Evolutionary conservation across 129 eudicot species (phyloP).

Genomic region (Flaveria linearis): DNA sequence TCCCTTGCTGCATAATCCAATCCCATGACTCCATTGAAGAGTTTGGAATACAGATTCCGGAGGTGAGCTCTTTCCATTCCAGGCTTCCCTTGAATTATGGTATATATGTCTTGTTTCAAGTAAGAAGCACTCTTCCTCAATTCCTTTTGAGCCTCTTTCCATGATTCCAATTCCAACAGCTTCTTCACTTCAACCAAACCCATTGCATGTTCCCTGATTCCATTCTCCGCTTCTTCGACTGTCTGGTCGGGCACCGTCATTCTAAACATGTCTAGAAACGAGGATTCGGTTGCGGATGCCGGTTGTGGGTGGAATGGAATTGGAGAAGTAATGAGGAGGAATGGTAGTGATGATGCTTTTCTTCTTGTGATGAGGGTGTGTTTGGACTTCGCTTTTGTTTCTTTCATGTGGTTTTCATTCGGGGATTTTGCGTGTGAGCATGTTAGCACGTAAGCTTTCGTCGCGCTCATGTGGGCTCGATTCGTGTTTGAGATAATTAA

Average conservation of each 20-base stretch:
- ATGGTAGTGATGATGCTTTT: slow-evolving; percentile 22
- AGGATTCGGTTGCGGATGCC: slow-evolving; percentile 29
- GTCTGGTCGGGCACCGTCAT: slow-evolving; percentile 82
- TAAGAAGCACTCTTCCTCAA: slow-evolving; percentile 53
- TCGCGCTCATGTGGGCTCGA: slow-evolving; percentile 21
- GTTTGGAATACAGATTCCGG: slow-evolving; percentile 54
- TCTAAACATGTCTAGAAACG: slow-evolving; percentile 55
- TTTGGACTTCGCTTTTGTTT: neutral
- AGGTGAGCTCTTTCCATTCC: slow-evolving; percentile 57
- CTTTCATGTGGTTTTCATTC: neutral
- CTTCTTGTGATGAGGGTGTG: slow-evolving; percentile 26
- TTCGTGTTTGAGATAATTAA: slow-evolving; percentile 18
- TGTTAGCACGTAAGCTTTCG: slow-evolving; percentile 3
- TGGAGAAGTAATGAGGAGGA: slow-evolving; percentile 20
- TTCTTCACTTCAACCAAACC: slow-evolving; percentile 56
- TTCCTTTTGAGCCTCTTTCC: slow-evolving; percentile 78
- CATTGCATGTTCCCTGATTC: slow-evolving; percentile 52
- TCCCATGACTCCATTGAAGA: slow-evolving; percentile 54
- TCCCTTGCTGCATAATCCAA: slow-evolving; percentile 86
- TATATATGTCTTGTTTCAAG: slow-evolving; percentile 76
- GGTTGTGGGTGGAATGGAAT: slow-evolving; percentile 25
- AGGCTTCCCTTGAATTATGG: slow-evolving; percentile 67
- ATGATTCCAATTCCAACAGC: slow-evolving; percentile 44
- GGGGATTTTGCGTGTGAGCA: neutral
- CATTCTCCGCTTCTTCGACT: slow-evolving; percentile 62